These are phyloP conservation scores for Ricinus communis DNA, from an alignment of 345 rosid species.

Conservation along the genomic window DNA sequence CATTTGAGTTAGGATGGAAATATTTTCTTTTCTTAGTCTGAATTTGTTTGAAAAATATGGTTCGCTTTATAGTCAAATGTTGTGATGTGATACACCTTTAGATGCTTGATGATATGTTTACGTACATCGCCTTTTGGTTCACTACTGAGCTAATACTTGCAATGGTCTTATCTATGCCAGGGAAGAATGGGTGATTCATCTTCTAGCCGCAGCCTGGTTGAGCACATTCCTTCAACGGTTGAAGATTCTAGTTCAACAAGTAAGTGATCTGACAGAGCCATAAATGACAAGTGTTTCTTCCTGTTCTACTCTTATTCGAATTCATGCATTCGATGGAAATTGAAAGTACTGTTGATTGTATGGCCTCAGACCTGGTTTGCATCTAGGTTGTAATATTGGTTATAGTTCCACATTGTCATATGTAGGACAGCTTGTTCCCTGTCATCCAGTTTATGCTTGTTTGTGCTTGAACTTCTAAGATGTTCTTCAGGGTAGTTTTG, in stretches of 20 bases:
- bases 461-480: neutral
- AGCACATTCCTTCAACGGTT: constrained; percentile 7
- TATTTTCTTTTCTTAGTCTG: neutral
- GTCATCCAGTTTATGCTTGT: neutral
- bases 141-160: neutral
- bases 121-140: neutral
- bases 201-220: constrained; percentile 7
- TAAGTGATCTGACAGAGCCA: constrained; percentile 5
- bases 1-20: neutral
- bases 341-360: neutral
- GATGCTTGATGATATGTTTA: neutral
- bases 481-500: too few relatives aligned
- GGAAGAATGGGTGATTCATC: constrained; percentile 16
- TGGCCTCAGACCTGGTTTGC: neutral
- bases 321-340: neutral
- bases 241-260: constrained; percentile 20
- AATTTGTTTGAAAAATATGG: constrained; percentile 2
- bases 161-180: constrained; percentile 10
- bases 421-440: too few relatives aligned
- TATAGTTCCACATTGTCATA: neutral
- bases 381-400: too few relatives aligned
- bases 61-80: neutral
- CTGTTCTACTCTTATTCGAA: neutral
- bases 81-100: neutral
- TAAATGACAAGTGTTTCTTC: neutral